Base-by-base conservation (phyloP, 345 rosid species). In the Combretum micranthum region DNA sequence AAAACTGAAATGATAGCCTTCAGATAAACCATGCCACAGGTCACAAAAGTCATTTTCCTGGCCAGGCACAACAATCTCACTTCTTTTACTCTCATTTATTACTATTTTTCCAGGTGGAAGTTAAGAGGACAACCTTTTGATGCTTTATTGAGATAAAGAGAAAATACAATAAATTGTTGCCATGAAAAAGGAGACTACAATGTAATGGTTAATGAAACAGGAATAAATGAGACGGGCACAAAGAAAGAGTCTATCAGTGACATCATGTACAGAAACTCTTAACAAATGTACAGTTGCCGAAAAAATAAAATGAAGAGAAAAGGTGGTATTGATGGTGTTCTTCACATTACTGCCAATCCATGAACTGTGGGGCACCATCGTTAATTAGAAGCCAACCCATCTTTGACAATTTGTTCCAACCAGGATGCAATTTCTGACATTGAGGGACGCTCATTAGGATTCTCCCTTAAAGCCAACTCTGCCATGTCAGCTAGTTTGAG, bases 401-500 rank as follows among this genome's bases (percentile, higher is more conserved):
- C 87, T 74, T 79, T 78, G 53, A 70, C 79, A 57, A 82, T 69
- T 55, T 80, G 83, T 67, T 83, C 90, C 82, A 93, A 73, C 80
- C 65, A 79, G 17, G 65, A 73, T 3, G 81, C 84, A 52, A 85
- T 56, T 52, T 83, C 82, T 23, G 89, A 71, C 77, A 88, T 81
- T 0, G 65, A 57, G 45, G 98, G 96, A 59, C 89, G 90, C 64
- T 83, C 79, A 44, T 56, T 72, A 0, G 90, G 87, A 76, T 79
- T 74, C 57, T 84, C 87, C 55, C 83, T 77, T 21, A 86, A 67
- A 56, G 91, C 81, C 67, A 79, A 44, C 60, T 86, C 91, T 18
- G 91, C 91, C 67, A 88, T 59, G 56, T 88, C 95, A 3, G 91
- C 95, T 43, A 92, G 73, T 63, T 80, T 88, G 45, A 92, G 85